These are phyloP conservation scores for Pythium insidiosum DNA, from an alignment of 352 stramenopile genomes.

Conservation along the genomic window DNA sequence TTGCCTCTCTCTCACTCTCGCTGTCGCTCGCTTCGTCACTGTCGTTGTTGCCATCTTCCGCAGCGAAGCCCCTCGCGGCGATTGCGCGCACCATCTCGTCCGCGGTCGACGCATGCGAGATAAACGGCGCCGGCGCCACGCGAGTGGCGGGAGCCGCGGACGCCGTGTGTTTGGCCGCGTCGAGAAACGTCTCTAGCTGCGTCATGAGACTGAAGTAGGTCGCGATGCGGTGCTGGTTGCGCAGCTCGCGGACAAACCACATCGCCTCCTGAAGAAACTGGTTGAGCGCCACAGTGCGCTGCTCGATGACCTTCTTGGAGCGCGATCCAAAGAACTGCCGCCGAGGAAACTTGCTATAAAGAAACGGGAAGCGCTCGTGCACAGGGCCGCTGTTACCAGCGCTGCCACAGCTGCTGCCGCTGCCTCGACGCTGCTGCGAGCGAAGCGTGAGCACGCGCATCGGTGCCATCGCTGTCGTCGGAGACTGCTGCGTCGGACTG, in stretches of 20 bases:
- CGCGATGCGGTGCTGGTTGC: constrained; percentile 49
- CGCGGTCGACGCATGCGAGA: neutral
- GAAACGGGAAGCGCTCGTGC: constrained; percentile 37
- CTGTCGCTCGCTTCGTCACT: constrained; percentile 1
- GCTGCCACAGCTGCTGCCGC: constrained; percentile 14
- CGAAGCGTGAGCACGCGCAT: constrained; percentile 8
- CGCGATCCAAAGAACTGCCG: constrained; percentile 58
- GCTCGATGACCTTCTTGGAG: constrained; percentile 59
- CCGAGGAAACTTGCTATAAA: constrained; percentile 61
- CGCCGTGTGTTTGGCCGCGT: constrained; percentile 25
- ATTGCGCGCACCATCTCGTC: constrained; percentile 10
- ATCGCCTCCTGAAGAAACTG: constrained; percentile 52
- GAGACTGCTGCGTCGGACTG: neutral
- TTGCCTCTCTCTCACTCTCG: constrained; percentile 19
- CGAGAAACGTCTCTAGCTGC: constrained; percentile 57
- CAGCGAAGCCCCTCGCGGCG: constrained; percentile 4
- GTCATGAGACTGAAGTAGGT: constrained; percentile 71
- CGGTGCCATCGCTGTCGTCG: constrained; percentile 5
- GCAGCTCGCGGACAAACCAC: constrained; percentile 40
- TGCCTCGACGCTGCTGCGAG: constrained; percentile 11
- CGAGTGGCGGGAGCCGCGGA: neutral
- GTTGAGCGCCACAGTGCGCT: constrained; percentile 51
- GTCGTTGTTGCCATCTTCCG: constrained; percentile 10
- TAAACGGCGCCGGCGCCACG: neutral
- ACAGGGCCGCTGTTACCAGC: constrained; percentile 1